Base-by-base conservation (phyloP, 495 filamentous ascomycete genomes). In the Recurvomyces mirabilis region DNA sequence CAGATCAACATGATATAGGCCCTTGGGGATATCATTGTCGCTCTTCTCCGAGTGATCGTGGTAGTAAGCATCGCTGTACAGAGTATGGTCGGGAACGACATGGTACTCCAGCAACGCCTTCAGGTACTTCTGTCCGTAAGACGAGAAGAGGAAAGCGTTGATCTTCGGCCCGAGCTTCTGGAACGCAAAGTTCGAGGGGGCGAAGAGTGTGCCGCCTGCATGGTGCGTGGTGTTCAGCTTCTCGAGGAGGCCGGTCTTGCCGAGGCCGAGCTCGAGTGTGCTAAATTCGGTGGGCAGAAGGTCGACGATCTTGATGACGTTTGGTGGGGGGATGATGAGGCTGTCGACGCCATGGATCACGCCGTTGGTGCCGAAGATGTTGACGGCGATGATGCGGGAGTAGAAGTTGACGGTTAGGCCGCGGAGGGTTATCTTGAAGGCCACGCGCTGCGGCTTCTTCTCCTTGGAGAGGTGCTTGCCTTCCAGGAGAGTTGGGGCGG, bases 51-150 rank as follows among this genome's bases (percentile, higher is more conserved):
- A 38, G 4, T 38, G 46, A n/a, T 56, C 49, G 10, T 70, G 68
- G 60, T 86, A 85, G 54, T 69, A 83, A 14, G 72, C 81, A 62
- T 94, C 88, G 15, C 80, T 81, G 60, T 93, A 94, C 2, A 95
- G 62, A 1, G 84, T 88, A 52, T 78, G 70, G 50, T 81, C 75
- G 5, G 68, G 68, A 1, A 87, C 80, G 49, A 88, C 61, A 56
- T 93, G 84, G 60, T 93, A 93, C 60, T 78, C 62, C 17, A 93
- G 64, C 39, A 94, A 58, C 1, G 81, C 79, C 45, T 69, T 72
- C n/a, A 93, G 67, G 54, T 79, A 88, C 50, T 75, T 71, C 44
- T 65, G 63, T 1, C 87, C 87, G 29, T 63, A 66, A n/a, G 68
- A 60, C 51, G 74, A 77, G 65, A 93, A 93, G 19, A 93, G 61